Evolutionary conservation across 495 filamentous ascomycete genomes (phyloP), one percentile per base, ranked within the genome.

Genomic region (Podospora fimiseda): DNA sequence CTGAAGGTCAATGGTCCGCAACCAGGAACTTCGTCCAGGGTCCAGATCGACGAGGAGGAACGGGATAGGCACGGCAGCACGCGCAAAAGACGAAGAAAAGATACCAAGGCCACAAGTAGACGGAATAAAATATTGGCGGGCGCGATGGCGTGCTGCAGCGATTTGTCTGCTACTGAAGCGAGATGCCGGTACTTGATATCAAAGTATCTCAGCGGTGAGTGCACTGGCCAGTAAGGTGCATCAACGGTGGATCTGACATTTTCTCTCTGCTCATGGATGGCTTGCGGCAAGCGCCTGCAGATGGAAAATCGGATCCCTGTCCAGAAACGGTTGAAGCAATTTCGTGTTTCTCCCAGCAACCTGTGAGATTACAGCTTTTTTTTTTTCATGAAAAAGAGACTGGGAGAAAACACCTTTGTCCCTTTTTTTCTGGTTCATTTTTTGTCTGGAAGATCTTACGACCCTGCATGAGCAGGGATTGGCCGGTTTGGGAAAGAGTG

Each of bases 261-360:
- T 36, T 38, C 15, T 48, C 48, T 52, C 42, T 48, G 55, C 58
- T 11, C 27, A 11, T 33, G 27, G 27, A 11, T 33, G 27, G 61
- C 56, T 58, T 65, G 64, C 64, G 65, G 64, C 52, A 56, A 27
- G 55, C 61, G 59, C 61, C 56, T 58, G 59, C 41, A 56, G 39
- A 44, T 37, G 52, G 41, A 53, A 59, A 52, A 54, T 55, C 43
- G 48, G 51, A 64, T 65, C 64, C 62, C 56, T 67, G 60, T 60
- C 57, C 54, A 51, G 40, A 63, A 65, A 67, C 64, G 64, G 62
- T 57, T 62, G 60, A 58, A 62, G 62, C 60, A 67, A 65, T 67
- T 61, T 67, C 59, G 60, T 61, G 55, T 61, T 47, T 54, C 60
- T 58, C 55, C 52, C 48, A 56, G 64, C 64, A 60, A 59, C 60